Base-by-base conservation (phyloP, 306 rosid species). In the Fragaria vesca region DNA sequence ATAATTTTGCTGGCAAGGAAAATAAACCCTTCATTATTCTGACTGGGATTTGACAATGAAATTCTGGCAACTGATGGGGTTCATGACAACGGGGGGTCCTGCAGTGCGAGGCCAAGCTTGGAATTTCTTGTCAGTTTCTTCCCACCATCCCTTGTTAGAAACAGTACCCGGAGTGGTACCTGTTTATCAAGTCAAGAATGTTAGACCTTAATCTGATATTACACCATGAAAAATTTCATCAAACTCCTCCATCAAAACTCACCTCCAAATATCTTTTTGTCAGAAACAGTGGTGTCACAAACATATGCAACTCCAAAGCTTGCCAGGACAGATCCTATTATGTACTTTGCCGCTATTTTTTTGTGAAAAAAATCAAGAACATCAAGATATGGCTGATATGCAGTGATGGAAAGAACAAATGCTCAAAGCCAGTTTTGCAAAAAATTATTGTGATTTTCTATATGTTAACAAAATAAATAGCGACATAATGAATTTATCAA, bases 71-170 rank as follows among this genome's bases (percentile, higher is more conserved):
- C 83, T 70, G 30, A 84, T 84, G n/a, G 87, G 87, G 40, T 84
- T 84, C 83, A 84, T 81, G 30, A 84, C 87, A 8, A 84, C 87
- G 0, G 87, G 87, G 18, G 87, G 83, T 12, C 84, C 87, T 46
- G 87, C 87, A 61, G 93, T 87, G 0, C 97, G 96, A 69, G 98
- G 98, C 98, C 97, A 95, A 51, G 97, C 83, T 85, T 90, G 93
- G 45, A 95, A 88, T 80, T 91, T 95, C 77, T 87, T 91, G 83
- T 94, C 98, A 40, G 97, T 92, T 88, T 92, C 96, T 78, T 85
- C 94, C 83, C 78, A 82, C 98, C 12, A 85, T 85, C 79, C 91
- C 47, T 78, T 72, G 86, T 76, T 92, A 18, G 91, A 61, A 83
- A 92, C 87, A 21, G 97, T 92, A 6, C 42, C 32, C 0, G 96